A percentile compares a stretch with the other conserved stretches of the same genome.
Conservation (phyloP, 2,329 filamentous ascomycete genomes). For the Pseudocercospora musae region DNA sequence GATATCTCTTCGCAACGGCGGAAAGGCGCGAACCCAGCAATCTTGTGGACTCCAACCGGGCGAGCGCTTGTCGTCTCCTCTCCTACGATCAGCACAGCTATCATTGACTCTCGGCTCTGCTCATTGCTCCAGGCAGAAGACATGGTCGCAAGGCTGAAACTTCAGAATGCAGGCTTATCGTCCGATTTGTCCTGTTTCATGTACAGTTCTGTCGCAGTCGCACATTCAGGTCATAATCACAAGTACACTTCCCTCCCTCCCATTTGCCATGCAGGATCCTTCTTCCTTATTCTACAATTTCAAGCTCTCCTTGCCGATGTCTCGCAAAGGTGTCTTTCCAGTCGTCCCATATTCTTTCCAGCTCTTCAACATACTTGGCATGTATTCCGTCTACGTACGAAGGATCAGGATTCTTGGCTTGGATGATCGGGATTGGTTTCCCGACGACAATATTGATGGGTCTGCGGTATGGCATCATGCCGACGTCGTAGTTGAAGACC, state of each 20-base stretch:
- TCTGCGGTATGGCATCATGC: slow-evolving; percentile 87
- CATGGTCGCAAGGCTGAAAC: too few relatives aligned
- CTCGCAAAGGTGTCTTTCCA: slow-evolving; percentile 74
- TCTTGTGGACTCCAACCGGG: too few relatives aligned
- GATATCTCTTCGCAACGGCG: too few relatives aligned
- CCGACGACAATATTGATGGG: slow-evolving; percentile 89
- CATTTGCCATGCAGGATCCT: too few relatives aligned
- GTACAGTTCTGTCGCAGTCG: not conserved
- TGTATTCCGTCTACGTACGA: slow-evolving; percentile 80
- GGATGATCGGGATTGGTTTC: slow-evolving; percentile 68
- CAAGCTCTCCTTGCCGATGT: slow-evolving; percentile 61
- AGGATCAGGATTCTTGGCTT: slow-evolving; percentile 62
- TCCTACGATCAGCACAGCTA: too few relatives aligned
- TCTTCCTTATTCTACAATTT: slow-evolving; percentile 56
- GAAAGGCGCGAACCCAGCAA: too few relatives aligned
- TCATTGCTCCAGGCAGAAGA: too few relatives aligned
- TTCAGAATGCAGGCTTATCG: not conserved
- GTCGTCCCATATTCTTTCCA: slow-evolving; percentile 68
- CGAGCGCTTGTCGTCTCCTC: too few relatives aligned
- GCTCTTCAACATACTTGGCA: slow-evolving; percentile 69
- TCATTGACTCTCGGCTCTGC: too few relatives aligned
- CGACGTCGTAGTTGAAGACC: slow-evolving; percentile 97
- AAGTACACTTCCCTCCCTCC: not conserved
- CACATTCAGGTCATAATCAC: not conserved
- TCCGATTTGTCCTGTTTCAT: not conserved